phyloP scores from a whole-genome alignment of 768 basidiomycete species.

The Leucosporidium scottii region DNA sequence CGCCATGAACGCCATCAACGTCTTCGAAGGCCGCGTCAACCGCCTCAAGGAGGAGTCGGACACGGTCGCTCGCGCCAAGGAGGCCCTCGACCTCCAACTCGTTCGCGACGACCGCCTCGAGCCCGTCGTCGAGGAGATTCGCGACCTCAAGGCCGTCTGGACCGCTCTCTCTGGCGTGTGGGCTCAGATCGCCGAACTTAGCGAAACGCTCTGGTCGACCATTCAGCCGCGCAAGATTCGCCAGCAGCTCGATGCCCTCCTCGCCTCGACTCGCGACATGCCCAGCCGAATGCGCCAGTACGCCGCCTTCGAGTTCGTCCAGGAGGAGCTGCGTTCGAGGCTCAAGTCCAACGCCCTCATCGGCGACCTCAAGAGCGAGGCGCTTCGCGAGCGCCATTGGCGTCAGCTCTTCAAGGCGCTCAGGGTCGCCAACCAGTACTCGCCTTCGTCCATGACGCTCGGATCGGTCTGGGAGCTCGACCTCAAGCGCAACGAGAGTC shows the following conservation, averaged over 20 bases:
- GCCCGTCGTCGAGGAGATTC: slow-evolving; percentile 88
- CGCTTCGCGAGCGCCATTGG: slow-evolving; percentile 96
- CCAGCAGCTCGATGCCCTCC: slow-evolving; percentile 82
- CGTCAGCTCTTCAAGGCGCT: slow-evolving; percentile 89
- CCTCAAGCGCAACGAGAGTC: slow-evolving; percentile 79
- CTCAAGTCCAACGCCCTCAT: slow-evolving; percentile 84
- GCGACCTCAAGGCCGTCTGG: slow-evolving; percentile 97
- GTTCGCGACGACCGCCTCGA: slow-evolving; percentile 76
- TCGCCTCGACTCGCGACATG: slow-evolving; percentile 96
- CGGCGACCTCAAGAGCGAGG: slow-evolving; percentile 93
- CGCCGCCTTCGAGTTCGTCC: slow-evolving; percentile 95
- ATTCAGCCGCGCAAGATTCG: slow-evolving; percentile 88
- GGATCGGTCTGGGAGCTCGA: slow-evolving; percentile 97
- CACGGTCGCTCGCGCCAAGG: slow-evolving; percentile 90
- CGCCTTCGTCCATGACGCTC: slow-evolving; percentile 79
- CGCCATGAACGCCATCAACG: slow-evolving; percentile 90
- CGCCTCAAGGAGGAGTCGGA: slow-evolving; percentile 91
- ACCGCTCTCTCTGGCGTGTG: slow-evolving; percentile 95
- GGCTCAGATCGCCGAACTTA: slow-evolving; percentile 80
- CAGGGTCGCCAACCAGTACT: slow-evolving; percentile 64
- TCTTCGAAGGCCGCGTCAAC: slow-evolving; percentile 83
- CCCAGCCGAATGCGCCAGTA: slow-evolving; percentile 98
- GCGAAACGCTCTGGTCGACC: slow-evolving; percentile 82
- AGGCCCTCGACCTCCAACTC: slow-evolving; percentile 88
- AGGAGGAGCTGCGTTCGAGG: slow-evolving; percentile 74